Evolutionary conservation across 345 rosid species (phyloP).

Genomic region (Euphorbia peplus): DNA sequence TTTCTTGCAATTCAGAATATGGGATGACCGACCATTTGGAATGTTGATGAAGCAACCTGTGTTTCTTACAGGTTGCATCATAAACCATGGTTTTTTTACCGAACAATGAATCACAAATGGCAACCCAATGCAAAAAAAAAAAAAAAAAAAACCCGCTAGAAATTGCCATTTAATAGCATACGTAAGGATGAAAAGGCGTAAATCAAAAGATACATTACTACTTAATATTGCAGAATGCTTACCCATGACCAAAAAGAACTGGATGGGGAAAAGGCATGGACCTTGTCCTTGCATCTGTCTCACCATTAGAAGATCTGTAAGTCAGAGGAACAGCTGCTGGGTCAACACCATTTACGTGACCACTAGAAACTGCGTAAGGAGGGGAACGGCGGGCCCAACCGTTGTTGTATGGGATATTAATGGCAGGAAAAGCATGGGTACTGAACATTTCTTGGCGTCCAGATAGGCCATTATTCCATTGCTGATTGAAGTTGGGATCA

Average conservation of each 20-base stretch:
- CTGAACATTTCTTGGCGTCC: conserved; percentile 40
- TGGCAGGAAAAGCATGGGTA: conserved; percentile 51
- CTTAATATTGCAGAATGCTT: conserved; percentile 23
- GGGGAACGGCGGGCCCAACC: conserved; percentile 45
- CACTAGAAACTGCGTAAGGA: conserved; percentile 35
- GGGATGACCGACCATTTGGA: neutral
- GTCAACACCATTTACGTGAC: conserved; percentile 38
- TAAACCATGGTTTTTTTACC: neutral
- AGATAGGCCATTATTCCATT: conserved; percentile 50
- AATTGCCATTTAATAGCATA: neutral
- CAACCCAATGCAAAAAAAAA: neutral
- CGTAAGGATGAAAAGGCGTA: neutral
- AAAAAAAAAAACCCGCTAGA: too few relatives aligned
- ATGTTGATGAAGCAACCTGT: neutral
- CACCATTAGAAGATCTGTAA: conserved; percentile 42
- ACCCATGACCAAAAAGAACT: conserved; percentile 48
- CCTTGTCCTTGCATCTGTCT: conserved; percentile 30
- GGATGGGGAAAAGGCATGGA: conserved; percentile 42
- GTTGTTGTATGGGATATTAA: conserved; percentile 42
- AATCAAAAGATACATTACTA: too few relatives aligned
- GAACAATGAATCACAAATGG: neutral
- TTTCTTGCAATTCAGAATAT: neutral
- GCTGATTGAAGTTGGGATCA: conserved; percentile 40
- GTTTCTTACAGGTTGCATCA: neutral
- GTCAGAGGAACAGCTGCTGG: conserved; percentile 43